These are phyloP conservation scores for Lentinula detonsa DNA, from an alignment of 768 basidiomycete genomes.

Conservation along the genomic window DNA sequence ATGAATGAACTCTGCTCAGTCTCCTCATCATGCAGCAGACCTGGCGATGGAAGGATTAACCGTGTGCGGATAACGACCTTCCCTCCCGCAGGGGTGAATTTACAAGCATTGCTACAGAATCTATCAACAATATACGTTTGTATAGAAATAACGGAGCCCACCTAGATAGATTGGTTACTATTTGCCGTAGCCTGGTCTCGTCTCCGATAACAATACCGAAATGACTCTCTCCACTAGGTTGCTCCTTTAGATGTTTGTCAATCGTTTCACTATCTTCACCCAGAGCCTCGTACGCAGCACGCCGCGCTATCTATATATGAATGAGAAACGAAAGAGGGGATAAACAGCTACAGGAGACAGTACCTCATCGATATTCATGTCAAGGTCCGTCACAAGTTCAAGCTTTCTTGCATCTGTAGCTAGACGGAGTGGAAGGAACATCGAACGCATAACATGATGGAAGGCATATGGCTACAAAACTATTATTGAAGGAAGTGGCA, in stretches of 20 bases:
- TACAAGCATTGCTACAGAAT: constrained; percentile 43
- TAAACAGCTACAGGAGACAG: neutral
- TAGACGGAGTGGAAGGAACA: constrained; percentile 48
- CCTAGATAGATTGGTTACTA: constrained; percentile 67
- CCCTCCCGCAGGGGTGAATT: constrained; percentile 53
- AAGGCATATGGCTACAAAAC: constrained; percentile 45
- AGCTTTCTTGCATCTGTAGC: constrained; percentile 56
- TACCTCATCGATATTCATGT: constrained; percentile 46
- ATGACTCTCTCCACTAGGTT: constrained; percentile 23
- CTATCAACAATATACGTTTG: neutral
- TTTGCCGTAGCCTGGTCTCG: constrained; percentile 61
- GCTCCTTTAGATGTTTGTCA: constrained; percentile 19
- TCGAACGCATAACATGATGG: constrained; percentile 54
- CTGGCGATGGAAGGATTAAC: constrained; percentile 28
- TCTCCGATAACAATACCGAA: constrained; percentile 62
- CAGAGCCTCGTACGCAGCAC: constrained; percentile 35
- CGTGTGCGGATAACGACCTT: constrained; percentile 51
- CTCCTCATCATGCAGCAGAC: neutral
- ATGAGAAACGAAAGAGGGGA: neutral
- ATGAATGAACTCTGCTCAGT: neutral
- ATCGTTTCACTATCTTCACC: constrained; percentile 32
- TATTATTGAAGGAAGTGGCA: neutral
- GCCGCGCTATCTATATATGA: constrained; percentile 34
- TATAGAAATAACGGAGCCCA: neutral
- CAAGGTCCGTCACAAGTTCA: constrained; percentile 51